phyloP scores from a whole-genome alignment of 768 basidiomycete genomes.

The Mycena latifolia region DNA sequence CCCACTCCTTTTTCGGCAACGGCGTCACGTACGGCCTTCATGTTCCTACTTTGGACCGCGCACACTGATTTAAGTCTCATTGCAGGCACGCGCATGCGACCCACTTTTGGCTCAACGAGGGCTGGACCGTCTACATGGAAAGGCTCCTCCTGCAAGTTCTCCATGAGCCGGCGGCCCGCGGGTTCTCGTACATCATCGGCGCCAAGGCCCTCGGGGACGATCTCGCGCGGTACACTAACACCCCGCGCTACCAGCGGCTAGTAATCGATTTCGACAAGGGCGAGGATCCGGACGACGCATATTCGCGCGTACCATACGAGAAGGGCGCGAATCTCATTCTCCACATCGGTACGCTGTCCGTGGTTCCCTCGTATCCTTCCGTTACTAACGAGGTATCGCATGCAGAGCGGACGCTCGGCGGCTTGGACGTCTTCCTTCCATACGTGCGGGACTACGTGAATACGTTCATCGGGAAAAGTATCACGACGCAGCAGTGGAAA shows the following conservation, averaged over 20 bases:
- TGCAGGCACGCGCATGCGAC: conserved; percentile 75
- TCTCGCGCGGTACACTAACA: conserved; percentile 69
- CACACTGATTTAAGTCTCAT: background rate
- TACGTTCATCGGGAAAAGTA: conserved; percentile 86
- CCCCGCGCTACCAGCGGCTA: conserved; percentile 84
- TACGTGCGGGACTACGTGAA: conserved; percentile 87
- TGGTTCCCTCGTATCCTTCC: background rate
- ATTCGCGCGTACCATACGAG: conserved; percentile 83
- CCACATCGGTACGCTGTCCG: conserved; percentile 71
- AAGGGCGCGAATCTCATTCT: conserved; percentile 93
- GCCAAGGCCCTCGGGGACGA: conserved; percentile 78
- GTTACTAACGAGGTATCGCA: background rate
- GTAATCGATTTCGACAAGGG: conserved; percentile 80
- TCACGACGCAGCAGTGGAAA: conserved; percentile 58
- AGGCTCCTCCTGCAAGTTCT: conserved; percentile 79
- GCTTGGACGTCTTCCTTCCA: conserved; percentile 85
- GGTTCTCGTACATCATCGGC: conserved; percentile 85
- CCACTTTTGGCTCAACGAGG: conserved; percentile 93
- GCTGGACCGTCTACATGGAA: conserved; percentile 96
- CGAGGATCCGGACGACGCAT: conserved; percentile 86
- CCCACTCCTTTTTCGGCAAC: conserved; percentile 94
- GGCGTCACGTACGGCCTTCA: conserved; percentile 77
- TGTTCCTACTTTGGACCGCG: background rate
- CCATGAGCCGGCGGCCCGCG: conserved; percentile 77
- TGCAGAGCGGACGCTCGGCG: conserved; percentile 80